Conservation (phyloP, 139 green algal species). For the Tetraselmis striata region DNA sequence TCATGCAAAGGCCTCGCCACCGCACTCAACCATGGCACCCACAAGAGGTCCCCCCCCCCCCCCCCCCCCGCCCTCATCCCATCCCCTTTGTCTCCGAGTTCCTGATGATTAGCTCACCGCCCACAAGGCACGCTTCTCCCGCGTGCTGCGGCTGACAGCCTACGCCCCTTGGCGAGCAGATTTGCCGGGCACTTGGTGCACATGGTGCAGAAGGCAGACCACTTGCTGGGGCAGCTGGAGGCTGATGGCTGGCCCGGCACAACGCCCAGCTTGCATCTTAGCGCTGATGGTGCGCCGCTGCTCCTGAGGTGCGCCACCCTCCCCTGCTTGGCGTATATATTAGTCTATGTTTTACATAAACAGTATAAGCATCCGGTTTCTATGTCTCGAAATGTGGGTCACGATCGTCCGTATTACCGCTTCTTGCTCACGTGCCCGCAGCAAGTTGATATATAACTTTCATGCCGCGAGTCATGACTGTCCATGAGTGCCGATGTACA, state of each 20-base stretch:
- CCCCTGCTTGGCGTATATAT: not conserved
- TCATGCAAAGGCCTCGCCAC: slow-evolving; percentile 1
- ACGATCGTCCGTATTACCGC: no score
- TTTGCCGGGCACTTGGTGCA: not conserved
- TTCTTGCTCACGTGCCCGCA: no score
- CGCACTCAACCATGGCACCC: slow-evolving; percentile 12
- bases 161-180: not conserved
- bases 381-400: no score
- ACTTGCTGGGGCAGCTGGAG: not conserved
- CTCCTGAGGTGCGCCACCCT: not conserved
- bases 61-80: no score
- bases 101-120: no score
- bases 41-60: slow-evolving; percentile 3
- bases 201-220: not conserved
- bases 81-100: not conserved
- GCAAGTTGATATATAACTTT: no score
- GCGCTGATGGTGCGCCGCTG: not conserved
- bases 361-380: no score
- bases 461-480: no score
- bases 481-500: no score
- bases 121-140: not conserved
- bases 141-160: not conserved
- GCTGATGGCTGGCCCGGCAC: not conserved
- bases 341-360: no score
- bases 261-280: not conserved